phyloP scores from a whole-genome alignment of 805 yeast genomes.

The Candida xiaguanensis region DNA sequence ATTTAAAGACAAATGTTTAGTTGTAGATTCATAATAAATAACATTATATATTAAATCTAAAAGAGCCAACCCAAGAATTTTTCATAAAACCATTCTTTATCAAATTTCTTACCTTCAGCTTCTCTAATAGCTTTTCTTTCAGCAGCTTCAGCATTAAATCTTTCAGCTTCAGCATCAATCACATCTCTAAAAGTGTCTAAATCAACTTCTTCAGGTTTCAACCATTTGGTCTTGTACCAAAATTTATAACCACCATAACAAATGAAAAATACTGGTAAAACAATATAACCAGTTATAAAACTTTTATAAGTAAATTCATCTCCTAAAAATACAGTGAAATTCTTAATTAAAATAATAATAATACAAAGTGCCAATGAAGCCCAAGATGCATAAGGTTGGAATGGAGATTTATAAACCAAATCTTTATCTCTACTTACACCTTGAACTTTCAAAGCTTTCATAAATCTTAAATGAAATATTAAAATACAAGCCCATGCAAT shows the following conservation, averaged over 20 bases:
- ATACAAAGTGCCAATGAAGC: conserved; percentile 52
- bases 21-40: too few species aligned
- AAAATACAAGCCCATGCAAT: conserved; percentile 73
- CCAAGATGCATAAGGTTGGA: conserved; percentile 66
- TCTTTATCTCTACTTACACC: conserved; percentile 51
- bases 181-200: conserved; percentile 53
- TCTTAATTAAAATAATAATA: conserved; percentile 59
- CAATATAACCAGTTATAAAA: conserved; percentile 77
- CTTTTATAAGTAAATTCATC: conserved; percentile 52
- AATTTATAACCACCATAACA: conserved; percentile 60
- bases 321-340: conserved; percentile 68
- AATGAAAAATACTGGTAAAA: conserved; percentile 60
- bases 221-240: conserved; percentile 44
- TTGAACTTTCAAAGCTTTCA: conserved; percentile 63
- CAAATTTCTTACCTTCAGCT: conserved; percentile 42
- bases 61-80: conserved; percentile 48
- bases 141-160: conserved; percentile 28
- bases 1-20: too few species aligned
- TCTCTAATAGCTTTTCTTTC: conserved; percentile 32
- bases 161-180: conserved; percentile 50
- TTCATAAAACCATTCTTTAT: conserved; percentile 47
- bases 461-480: conserved; percentile 63
- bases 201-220: conserved; percentile 57
- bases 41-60: conserved; percentile 16
- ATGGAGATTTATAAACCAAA: conserved; percentile 61